A percentile compares a stretch with the other conserved stretches of the same genome.
These are phyloP conservation scores for Calonectria pseudoturangicola DNA, from an alignment of 2,329 filamentous ascomycete species.

Conservation along the genomic window DNA sequence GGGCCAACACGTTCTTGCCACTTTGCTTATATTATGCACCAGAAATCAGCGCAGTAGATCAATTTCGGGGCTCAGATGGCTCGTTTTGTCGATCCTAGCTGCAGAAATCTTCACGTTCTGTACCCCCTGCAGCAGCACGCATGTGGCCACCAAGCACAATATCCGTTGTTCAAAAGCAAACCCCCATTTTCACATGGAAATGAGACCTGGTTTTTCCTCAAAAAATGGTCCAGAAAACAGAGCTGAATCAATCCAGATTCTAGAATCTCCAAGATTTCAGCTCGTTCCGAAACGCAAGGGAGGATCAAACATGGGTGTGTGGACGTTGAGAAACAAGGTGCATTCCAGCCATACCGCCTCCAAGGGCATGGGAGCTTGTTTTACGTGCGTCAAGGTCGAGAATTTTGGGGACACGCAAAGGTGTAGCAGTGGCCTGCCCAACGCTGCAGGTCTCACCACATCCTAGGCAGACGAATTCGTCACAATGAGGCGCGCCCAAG, in stretches of 20 bases:
- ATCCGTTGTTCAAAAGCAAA: neutral
- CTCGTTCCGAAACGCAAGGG: conserved; percentile 18
- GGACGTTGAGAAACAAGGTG: conserved; percentile 3
- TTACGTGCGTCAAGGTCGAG: conserved; percentile 3
- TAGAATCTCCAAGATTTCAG: conserved; percentile 3
- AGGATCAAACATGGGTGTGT: neutral
- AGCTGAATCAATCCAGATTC: conserved; percentile 1
- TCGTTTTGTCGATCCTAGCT: neutral
- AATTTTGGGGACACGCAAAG: neutral
- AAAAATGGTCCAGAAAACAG: conserved; percentile 4
- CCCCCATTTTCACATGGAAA: conserved; percentile 1
- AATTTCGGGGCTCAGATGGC: too few relatives aligned
- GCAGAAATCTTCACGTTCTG: neutral
- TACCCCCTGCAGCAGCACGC: neutral
- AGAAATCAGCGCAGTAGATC: neutral
- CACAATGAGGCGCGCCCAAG: neutral
- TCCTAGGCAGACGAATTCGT: neutral
- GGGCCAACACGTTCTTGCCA: too few relatives aligned
- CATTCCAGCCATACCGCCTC: conserved; percentile 19
- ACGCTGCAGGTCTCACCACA: neutral
- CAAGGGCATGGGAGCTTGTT: conserved; percentile 14
- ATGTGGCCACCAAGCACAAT: neutral
- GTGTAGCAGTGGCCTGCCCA: neutral
- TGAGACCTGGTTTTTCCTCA: neutral
- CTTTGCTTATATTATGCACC: neutral